A percentile compares a stretch with the other conserved stretches of the same genome.
Evolutionary conservation across 2,329 filamentous ascomycete species (phyloP).

Genomic region (Colletotrichum navitas): DNA sequence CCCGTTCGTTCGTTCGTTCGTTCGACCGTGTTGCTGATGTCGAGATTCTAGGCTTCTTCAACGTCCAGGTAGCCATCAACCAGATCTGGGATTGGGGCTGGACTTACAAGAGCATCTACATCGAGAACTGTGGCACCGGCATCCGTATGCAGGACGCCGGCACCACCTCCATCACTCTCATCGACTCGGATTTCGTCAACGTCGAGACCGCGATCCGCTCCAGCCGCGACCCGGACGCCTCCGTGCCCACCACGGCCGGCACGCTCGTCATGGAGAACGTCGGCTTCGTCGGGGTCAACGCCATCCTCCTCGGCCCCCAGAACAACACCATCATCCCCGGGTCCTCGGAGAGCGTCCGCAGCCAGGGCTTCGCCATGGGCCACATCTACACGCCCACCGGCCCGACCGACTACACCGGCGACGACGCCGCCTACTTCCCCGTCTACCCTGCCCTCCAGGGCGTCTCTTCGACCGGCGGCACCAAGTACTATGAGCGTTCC

Average conservation of each 20-base stretch:
- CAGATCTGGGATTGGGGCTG: conserved; percentile 84
- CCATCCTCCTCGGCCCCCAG: conserved; percentile 55
- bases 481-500: conserved; percentile 76
- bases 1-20: too few relatives aligned
- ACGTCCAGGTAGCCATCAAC: conserved; percentile 74
- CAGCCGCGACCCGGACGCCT: conserved; percentile 56
- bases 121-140: conserved; percentile 74
- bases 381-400: conserved; percentile 70
- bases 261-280: conserved; percentile 64
- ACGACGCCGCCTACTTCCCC: conserved; percentile 55
- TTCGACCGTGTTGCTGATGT: neutral
- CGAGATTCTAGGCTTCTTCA: conserved; percentile 65
- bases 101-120: conserved; percentile 75
- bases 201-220: conserved; percentile 78
- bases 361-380: conserved; percentile 67
- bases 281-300: conserved; percentile 52
- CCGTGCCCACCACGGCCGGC: conserved; percentile 54
- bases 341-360: conserved; percentile 60
- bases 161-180: conserved; percentile 80
- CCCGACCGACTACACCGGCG: conserved; percentile 62
- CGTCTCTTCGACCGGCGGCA: conserved; percentile 48
- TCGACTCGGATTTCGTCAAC: conserved; percentile 79
- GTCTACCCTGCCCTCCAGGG: conserved; percentile 67
- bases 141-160: conserved; percentile 74
- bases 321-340: conserved; percentile 67